phyloP scores from a whole-genome alignment of 2,329 filamentous ascomycete genomes.

The Tothia fuscella region DNA sequence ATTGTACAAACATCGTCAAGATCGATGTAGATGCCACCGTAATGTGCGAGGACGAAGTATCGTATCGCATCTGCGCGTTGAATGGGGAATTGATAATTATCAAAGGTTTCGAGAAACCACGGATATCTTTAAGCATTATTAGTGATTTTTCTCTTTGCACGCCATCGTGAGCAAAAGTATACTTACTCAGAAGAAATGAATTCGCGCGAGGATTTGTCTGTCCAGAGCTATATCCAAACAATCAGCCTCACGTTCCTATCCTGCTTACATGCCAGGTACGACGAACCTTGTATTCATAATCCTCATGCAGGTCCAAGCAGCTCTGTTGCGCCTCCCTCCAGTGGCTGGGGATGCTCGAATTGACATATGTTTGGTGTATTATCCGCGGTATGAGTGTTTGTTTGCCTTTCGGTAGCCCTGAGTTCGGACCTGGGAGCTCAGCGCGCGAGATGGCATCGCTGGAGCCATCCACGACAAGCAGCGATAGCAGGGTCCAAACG shows the following conservation, averaged over 20 bases:
- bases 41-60: slow-evolving; percentile 67
- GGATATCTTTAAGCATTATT: slow-evolving; percentile 42
- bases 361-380: slow-evolving; percentile 66
- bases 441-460: slow-evolving; percentile 54
- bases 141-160: neutral
- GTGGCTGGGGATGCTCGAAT: slow-evolving; percentile 53
- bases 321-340: slow-evolving; percentile 55
- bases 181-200: slow-evolving; percentile 54
- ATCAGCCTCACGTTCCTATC: slow-evolving; percentile 18
- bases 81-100: slow-evolving; percentile 62
- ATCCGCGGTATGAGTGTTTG: slow-evolving; percentile 59
- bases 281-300: slow-evolving; percentile 61
- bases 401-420: slow-evolving; percentile 42
- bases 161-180: neutral
- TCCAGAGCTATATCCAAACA: slow-evolving; percentile 54
- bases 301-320: slow-evolving; percentile 55
- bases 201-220: slow-evolving; percentile 53
- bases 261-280: neutral
- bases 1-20: slow-evolving; percentile 50
- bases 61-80: slow-evolving; percentile 68
- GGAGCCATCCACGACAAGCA: slow-evolving; percentile 56
- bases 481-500: slow-evolving; percentile 58
- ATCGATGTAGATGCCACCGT: slow-evolving; percentile 71
- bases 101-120: slow-evolving; percentile 66
- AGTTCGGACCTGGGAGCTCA: slow-evolving; percentile 55